Base-by-base conservation (phyloP, 2,329 filamentous ascomycete genomes). In the Colletotrichum eleusines region DNA sequence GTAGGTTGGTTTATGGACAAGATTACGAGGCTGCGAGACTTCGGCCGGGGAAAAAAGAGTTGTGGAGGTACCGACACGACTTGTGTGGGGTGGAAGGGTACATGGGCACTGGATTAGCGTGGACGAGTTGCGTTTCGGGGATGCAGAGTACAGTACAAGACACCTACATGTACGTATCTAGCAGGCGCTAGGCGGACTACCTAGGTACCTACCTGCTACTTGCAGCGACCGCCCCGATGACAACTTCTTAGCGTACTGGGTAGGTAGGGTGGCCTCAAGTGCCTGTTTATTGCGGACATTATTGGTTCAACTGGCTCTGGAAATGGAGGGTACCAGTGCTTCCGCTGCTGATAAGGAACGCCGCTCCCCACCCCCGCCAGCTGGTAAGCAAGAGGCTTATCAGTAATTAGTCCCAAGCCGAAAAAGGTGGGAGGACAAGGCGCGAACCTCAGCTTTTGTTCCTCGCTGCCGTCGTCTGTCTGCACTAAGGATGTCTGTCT, bases 331-430 rank as follows among this genome's bases (percentile, higher is more conserved):
- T 38, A 42, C 23, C n/a, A 20, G 23, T 31, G 31, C 12, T 33
- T 5, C 20, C 5, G 18, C n/a, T 60, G 38, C 63, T 33, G 63
- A 66, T 66, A 60, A 66, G 54, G 35, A 20, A 33, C 28, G 26
- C 26, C 46, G n/a, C 54, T 6, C 7, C 16, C 23, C 3, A 18
- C n/a, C 40, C 26, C 3, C n/a, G 18, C 16, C 16, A n/a, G 28
- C 20, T 61, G 5, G 11, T 8, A 48, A 51, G 51, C 53, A 26
- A 55, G 33, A 48, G 60, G 51, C 51, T 51, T 60, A 26, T 58
- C 31, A 64, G 59, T 60, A 20, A 53, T 65, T 51, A 53, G 44
- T 53, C 58, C 65, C 60, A 28, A 53, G 42, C 60, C 38, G 20
- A 50, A 60, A 40, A 44, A 46, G 12, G n/a, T 26, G 26, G 20